phyloP scores from a whole-genome alignment of 495 filamentous ascomycete species.

The Annulohypoxylon moriforme region DNA sequence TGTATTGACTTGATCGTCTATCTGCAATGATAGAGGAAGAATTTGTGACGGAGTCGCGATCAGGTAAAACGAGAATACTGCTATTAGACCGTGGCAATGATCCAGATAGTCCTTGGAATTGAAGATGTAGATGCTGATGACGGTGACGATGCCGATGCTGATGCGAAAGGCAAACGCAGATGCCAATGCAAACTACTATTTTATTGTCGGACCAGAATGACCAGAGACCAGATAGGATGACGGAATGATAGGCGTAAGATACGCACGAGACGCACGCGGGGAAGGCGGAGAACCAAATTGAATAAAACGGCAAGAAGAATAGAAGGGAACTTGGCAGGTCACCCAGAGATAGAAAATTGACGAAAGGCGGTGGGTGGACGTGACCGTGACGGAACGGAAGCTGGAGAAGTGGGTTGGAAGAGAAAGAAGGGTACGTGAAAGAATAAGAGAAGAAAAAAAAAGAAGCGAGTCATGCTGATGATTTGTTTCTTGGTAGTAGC shows the following conservation, averaged over 20 bases:
- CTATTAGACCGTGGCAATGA: constrained; percentile 22
- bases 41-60: constrained; percentile 16
- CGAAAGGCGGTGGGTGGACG: constrained; percentile 51
- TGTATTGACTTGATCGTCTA: constrained; percentile 11
- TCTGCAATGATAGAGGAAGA: constrained; percentile 6
- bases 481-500: constrained; percentile 13
- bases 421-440: constrained; percentile 46
- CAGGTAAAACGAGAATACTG: constrained; percentile 7
- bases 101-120: constrained; percentile 18
- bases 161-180: neutral
- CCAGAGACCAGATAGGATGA: constrained; percentile 12
- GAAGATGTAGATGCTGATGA: constrained; percentile 9
- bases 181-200: neutral
- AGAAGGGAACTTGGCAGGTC: constrained; percentile 53
- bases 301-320: constrained; percentile 53
- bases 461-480: constrained; percentile 40
- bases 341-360: constrained; percentile 52
- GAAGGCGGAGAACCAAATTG: constrained; percentile 29
- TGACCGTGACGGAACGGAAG: constrained; percentile 50
- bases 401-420: constrained; percentile 48
- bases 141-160: neutral
- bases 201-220: constrained; percentile 22
- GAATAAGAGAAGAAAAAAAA: constrained; percentile 37
- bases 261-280: constrained; percentile 23
- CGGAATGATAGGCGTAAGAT: constrained; percentile 2